A percentile compares a stretch with the other conserved stretches of the same genome.
These are phyloP conservation scores for Colletotrichum godetiae DNA, from an alignment of 2,329 filamentous ascomycete genomes.

Conservation along the genomic window DNA sequence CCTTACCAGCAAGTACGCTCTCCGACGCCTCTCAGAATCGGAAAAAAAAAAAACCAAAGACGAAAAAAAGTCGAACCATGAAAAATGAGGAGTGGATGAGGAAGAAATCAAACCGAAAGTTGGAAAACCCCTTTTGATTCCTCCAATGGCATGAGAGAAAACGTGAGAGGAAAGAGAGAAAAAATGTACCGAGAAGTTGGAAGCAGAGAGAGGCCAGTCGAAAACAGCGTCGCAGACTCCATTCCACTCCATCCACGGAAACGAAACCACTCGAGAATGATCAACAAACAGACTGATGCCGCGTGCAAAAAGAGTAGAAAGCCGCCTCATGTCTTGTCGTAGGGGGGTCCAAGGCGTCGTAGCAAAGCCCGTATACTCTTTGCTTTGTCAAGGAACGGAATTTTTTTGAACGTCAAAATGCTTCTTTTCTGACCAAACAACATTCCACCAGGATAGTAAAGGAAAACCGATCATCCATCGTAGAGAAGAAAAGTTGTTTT, in stretches of 20 bases:
- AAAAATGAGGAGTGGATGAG: background rate
- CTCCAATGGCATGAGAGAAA: background rate
- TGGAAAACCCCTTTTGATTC: background rate
- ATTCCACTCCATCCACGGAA: background rate
- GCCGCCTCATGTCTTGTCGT: slow-evolving; percentile 34
- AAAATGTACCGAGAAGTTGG: slow-evolving; percentile 29
- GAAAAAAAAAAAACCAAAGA: no score
- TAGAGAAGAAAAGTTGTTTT: background rate
- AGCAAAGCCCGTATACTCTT: slow-evolving; percentile 34
- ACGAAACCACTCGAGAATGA: background rate
- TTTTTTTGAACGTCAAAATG: background rate
- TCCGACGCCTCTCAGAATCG: slow-evolving; percentile 25
- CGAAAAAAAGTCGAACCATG: background rate
- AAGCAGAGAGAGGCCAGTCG: background rate
- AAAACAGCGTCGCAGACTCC: background rate
- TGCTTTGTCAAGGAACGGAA: slow-evolving; percentile 25
- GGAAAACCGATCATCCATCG: background rate
- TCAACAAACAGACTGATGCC: background rate
- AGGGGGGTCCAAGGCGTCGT: slow-evolving; percentile 29
- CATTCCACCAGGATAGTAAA: background rate
- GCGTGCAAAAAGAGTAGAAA: slow-evolving; percentile 15
- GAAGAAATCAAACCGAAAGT: background rate
- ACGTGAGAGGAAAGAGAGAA: background rate
- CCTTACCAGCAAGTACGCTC: slow-evolving; percentile 33
- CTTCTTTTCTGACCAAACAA: background rate